These are phyloP conservation scores for Polygonum aviculare DNA, from an alignment of 148 eudicot genomes.

Conservation along the genomic window DNA sequence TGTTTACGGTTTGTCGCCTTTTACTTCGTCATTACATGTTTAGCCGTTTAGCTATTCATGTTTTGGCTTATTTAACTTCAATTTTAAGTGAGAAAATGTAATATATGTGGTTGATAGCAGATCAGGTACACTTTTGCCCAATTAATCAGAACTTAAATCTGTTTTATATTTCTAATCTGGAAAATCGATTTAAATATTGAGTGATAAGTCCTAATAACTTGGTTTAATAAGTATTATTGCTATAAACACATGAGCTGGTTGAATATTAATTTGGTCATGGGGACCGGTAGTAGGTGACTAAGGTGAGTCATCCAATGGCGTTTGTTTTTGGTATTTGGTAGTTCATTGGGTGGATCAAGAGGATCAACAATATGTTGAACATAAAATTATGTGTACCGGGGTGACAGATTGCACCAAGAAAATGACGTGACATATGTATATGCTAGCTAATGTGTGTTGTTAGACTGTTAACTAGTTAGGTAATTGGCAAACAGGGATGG, in stretches of 20 bases:
- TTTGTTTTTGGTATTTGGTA: background rate
- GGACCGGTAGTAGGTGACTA: background rate
- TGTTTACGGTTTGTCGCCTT: background rate
- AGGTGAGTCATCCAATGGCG: background rate
- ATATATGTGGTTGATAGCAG: no score
- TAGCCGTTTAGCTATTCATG: background rate
- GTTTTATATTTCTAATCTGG: no score
- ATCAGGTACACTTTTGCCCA: no score
- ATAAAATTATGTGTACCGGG: background rate
- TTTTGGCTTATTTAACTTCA: constrained; percentile 3
- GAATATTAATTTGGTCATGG: background rate
- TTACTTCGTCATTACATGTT: background rate
- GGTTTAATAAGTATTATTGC: background rate
- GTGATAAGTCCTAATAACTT: background rate
- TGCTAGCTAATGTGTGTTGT: no score
- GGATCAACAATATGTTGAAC: background rate
- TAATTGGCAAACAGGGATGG: no score
- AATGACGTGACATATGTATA: no score
- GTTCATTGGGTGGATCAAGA: background rate
- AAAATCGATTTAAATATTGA: background rate
- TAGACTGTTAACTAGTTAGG: no score
- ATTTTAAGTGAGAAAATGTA: no score
- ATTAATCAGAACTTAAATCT: no score
- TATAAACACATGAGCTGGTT: background rate
- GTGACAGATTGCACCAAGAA: background rate